phyloP scores from a whole-genome alignment of 495 filamentous ascomycete genomes.

The Aspergillus sparsus region DNA sequence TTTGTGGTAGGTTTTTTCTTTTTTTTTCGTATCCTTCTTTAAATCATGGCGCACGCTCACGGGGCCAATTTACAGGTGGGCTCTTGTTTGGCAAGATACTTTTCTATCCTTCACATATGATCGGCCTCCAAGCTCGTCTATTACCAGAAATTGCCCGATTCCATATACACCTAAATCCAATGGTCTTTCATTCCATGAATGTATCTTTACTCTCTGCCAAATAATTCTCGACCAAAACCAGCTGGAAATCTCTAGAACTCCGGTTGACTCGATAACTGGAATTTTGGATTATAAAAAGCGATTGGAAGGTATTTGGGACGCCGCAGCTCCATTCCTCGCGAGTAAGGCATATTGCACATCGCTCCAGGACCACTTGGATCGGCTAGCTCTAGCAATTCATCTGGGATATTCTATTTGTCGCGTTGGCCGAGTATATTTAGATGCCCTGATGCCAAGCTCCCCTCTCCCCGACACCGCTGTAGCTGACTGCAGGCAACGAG shows the following conservation, averaged over 20 bases:
- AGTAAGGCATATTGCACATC: slow-evolving; percentile 42
- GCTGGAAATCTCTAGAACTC: slow-evolving; percentile 9
- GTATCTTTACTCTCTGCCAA: slow-evolving; percentile 40
- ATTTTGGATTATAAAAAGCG: slow-evolving; percentile 40
- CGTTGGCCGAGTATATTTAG: slow-evolving; percentile 18
- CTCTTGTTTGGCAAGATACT: slow-evolving; percentile 55
- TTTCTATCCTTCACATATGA: slow-evolving; percentile 55
- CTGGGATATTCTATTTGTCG: slow-evolving; percentile 27
- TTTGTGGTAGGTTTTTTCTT: slow-evolving; percentile 18
- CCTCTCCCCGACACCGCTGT: background rate
- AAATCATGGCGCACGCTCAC: no score
- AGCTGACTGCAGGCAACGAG: slow-evolving; percentile 5
- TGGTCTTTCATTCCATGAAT: slow-evolving; percentile 24
- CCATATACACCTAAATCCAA: slow-evolving; percentile 34
- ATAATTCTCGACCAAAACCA: slow-evolving; percentile 31
- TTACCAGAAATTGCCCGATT: slow-evolving; percentile 37
- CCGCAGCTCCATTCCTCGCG: slow-evolving; percentile 44
- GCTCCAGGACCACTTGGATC: slow-evolving; percentile 48
- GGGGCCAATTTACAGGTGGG: slow-evolving; percentile 34
- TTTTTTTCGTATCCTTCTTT: background rate
- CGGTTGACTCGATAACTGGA: slow-evolving; percentile 27
- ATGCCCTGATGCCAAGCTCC: background rate
- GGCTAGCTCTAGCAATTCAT: slow-evolving; percentile 41
- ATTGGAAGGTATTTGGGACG: slow-evolving; percentile 41
- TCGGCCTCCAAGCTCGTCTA: slow-evolving; percentile 36